Percentiles rank a stretch among this genome's conserved stretches.
Evolutionary conservation across 805 yeast genomes (phyloP).

Genomic region (Scheffersomyces lignosus): DNA sequence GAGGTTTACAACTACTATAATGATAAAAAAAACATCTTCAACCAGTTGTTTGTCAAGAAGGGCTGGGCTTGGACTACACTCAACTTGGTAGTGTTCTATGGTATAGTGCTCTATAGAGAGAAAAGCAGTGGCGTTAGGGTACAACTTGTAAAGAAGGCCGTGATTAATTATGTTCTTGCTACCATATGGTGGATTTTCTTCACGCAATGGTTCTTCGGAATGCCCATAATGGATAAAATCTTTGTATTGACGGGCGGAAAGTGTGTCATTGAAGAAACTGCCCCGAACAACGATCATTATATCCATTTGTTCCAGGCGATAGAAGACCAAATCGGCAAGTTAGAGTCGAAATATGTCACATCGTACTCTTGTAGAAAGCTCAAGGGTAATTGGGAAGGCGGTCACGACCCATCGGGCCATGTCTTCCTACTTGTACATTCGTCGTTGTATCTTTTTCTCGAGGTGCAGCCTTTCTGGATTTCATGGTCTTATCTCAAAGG

Average conservation of each 20-base stretch:
- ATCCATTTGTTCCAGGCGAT: conserved; percentile 11
- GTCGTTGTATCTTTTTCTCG: conserved; percentile 64
- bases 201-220: conserved; percentile 84
- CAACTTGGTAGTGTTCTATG: conserved; percentile 27
- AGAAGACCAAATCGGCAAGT: not conserved
- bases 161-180: conserved; percentile 48
- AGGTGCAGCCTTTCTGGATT: conserved; percentile 46
- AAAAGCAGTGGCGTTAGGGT: not conserved
- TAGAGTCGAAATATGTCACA: conserved; percentile 13
- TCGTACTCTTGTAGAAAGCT: conserved; percentile 36
- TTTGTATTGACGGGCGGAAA: conserved; percentile 81
- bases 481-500: conserved; percentile 19
- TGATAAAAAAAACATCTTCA: conserved; percentile 68
- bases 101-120: conserved; percentile 7
- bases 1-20: conserved; percentile 51
- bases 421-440: conserved; percentile 74
- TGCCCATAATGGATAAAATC: conserved; percentile 86
- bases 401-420: conserved; percentile 97
- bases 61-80: conserved; percentile 91
- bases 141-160: conserved; percentile 12
- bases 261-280: conserved; percentile 45
- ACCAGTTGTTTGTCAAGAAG: conserved; percentile 73
- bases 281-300: conserved; percentile 2
- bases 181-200: conserved; percentile 84
- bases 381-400: conserved; percentile 75